Conservation (phyloP, 805 yeast species). For the Yueomyces sinensis region DNA sequence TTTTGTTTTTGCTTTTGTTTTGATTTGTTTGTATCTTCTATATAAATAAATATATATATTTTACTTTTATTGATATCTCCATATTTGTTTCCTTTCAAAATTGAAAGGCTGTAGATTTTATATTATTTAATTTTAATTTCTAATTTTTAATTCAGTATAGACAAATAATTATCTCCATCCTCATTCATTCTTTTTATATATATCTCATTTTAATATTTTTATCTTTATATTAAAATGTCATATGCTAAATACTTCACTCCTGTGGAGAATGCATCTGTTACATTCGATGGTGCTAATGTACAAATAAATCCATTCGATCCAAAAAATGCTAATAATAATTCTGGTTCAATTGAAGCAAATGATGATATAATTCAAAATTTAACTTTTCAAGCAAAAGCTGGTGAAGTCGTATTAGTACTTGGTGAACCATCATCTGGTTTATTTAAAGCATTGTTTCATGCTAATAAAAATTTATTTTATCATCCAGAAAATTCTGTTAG, state of each 20-base stretch:
- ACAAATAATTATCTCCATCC: too few species aligned
- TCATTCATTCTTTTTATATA: too few species aligned
- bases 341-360: not conserved
- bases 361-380: constrained; percentile 6
- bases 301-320: constrained; percentile 3
- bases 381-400: constrained; percentile 13
- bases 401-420: constrained; percentile 18
- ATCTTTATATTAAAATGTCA: constrained; percentile 11
- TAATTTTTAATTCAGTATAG: not conserved
- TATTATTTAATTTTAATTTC: too few species aligned
- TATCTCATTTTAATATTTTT: not conserved
- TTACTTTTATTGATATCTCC: too few species aligned
- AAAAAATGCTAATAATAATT: not conserved
- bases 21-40: too few species aligned
- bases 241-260: constrained; percentile 16
- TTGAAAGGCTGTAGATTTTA: not conserved
- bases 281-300: constrained; percentile 13
- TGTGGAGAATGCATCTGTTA: constrained; percentile 13
- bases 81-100: not conserved
- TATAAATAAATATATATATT: too few species aligned
- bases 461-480: constrained; percentile 9
- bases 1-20: too few species aligned
- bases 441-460: constrained; percentile 13
- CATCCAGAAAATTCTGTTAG: constrained; percentile 12
- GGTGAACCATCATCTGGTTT: constrained; percentile 17